Conservation (phyloP, 2,329 filamentous ascomycete species). For the Ceratocystiopsis minuta region DNA sequence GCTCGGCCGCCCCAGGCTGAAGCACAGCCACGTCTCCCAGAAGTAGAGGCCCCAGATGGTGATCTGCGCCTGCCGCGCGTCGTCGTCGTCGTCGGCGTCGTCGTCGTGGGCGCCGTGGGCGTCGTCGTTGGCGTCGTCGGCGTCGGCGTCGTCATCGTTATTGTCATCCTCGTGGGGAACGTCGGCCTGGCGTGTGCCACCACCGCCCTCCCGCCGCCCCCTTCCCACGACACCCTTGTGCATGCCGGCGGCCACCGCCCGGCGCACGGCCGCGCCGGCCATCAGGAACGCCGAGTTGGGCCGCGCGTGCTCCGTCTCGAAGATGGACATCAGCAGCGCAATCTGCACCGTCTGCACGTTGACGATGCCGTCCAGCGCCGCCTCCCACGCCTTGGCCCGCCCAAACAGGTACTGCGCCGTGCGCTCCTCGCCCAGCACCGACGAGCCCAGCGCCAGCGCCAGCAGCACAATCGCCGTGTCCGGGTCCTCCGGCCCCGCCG, state of each 20-base stretch:
- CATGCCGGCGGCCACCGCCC: conserved; percentile 8
- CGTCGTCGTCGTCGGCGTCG: neutral
- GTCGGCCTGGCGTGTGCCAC: no score
- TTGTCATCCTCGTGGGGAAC: no score
- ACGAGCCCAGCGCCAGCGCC: conserved; percentile 5
- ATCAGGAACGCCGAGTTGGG: conserved; percentile 6
- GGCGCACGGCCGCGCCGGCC: conserved; percentile 6
- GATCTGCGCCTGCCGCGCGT: conserved; percentile 5
- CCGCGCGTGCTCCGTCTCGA: conserved; percentile 6
- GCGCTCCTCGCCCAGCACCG: conserved; percentile 7
- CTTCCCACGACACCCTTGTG: conserved; percentile 7
- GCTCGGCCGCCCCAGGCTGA: conserved; percentile 7
- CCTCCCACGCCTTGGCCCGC: conserved; percentile 6
- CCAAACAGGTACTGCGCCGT: conserved; percentile 6
- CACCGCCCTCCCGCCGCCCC: neutral
- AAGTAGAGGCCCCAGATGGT: conserved; percentile 8
- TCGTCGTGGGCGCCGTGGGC: conserved; percentile 1
- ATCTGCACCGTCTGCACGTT: conserved; percentile 9
- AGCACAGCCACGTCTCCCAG: conserved; percentile 10
- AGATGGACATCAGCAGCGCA: conserved; percentile 8
- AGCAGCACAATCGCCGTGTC: conserved; percentile 6
- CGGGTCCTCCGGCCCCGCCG: neutral
- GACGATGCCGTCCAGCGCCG: conserved; percentile 8
- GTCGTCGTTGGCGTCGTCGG: neutral
- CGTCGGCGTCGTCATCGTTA: neutral